Evolutionary conservation across 108 stramenopile species (phyloP).

Genomic region (Nitzschia palea): DNA sequence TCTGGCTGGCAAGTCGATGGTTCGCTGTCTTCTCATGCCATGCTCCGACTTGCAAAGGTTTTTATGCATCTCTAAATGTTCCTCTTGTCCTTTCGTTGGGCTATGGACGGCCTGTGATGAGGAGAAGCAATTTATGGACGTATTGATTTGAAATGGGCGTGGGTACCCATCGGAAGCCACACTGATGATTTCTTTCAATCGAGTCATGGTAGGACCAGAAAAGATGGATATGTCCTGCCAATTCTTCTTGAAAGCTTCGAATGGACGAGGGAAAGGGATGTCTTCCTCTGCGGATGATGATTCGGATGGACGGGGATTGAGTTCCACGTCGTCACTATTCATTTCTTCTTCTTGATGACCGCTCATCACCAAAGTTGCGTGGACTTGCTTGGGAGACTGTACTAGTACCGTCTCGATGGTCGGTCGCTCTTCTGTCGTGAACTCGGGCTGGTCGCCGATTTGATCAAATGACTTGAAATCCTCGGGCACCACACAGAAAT

Average conservation of each 20-base stretch:
- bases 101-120: too few relatives aligned
- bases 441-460: neutral
- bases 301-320: too few relatives aligned
- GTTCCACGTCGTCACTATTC: too few relatives aligned
- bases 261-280: neutral
- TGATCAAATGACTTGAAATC: conserved; percentile 4
- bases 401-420: neutral
- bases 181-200: neutral
- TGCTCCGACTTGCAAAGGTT: neutral
- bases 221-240: neutral
- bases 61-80: neutral
- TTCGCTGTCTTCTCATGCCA: neutral
- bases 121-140: neutral
- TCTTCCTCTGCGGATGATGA: too few relatives aligned
- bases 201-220: neutral
- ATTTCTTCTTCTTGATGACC: neutral
- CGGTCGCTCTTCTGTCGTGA: neutral
- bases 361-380: neutral
- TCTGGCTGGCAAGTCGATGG: neutral
- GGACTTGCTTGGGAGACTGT: neutral
- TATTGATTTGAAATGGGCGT: neutral
- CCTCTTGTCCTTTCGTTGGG: too few relatives aligned
- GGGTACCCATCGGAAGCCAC: neutral
- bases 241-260: neutral
- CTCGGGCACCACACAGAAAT: neutral